Conservation (phyloP, 179 eudicot genomes). For the Beta macrorhiza region DNA sequence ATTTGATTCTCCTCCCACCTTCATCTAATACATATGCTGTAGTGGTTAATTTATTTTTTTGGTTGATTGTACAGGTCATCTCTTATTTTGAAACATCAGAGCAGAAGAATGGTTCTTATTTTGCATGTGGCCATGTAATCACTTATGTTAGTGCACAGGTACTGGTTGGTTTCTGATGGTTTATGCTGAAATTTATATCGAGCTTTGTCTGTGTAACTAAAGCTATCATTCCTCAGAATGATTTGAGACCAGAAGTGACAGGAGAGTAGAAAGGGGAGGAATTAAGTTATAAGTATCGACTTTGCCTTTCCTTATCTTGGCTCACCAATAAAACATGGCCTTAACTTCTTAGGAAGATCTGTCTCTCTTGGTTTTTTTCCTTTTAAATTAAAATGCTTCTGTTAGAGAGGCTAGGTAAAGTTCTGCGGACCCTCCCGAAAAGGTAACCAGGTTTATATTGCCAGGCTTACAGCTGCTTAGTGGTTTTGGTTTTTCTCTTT, state of each 20-base stretch:
- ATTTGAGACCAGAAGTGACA: background rate
- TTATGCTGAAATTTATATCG: background rate
- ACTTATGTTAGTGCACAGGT: conserved; percentile 79
- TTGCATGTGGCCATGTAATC: conserved; percentile 68
- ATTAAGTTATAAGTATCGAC: background rate
- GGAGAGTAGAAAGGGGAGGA: background rate
- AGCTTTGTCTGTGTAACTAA: background rate
- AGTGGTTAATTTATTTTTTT: background rate
- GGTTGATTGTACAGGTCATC: conserved; percentile 58
- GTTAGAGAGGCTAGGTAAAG: background rate
- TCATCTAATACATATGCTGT: conserved; percentile 15
- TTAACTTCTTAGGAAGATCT: background rate
- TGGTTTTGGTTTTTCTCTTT: background rate
- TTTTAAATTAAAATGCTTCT: background rate
- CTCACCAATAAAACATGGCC: background rate
- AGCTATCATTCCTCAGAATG: background rate
- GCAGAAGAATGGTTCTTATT: conserved; percentile 42
- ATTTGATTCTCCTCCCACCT: background rate
- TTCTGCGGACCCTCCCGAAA: background rate
- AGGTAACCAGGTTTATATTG: background rate
- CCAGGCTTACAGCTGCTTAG: background rate
- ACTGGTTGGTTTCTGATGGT: conserved; percentile 12
- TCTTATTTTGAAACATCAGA: conserved; percentile 45
- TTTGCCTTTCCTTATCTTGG: background rate
- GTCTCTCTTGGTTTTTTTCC: background rate